Percentiles rank a stretch among this genome's conserved stretches.
phyloP scores from a whole-genome alignment of 108 stramenopile species.

The Nitzschia inconspicua region DNA sequence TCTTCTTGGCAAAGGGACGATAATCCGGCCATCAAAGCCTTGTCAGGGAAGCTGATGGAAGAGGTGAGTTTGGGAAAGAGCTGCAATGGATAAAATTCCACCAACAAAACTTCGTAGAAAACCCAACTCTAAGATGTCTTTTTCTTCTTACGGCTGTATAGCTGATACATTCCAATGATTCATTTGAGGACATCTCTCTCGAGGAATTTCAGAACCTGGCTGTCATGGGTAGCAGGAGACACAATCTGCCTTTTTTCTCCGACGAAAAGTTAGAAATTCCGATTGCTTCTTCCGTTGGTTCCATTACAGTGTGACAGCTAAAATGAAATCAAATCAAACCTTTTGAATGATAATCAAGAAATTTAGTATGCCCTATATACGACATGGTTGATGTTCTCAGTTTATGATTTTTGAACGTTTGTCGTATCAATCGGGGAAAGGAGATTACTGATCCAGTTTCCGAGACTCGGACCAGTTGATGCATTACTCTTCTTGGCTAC shows the following conservation, averaged over 20 bases:
- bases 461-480: constrained; percentile 52
- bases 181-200: neutral
- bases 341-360: no score
- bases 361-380: no score
- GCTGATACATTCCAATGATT: neutral
- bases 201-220: constrained; percentile 8
- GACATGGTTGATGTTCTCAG: no score
- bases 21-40: constrained; percentile 8
- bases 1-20: constrained; percentile 2
- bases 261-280: neutral
- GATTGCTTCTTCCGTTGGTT: no score
- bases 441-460: constrained; percentile 81
- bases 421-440: constrained; percentile 74
- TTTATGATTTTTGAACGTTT: no score
- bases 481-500: constrained; percentile 55
- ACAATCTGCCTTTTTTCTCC: constrained; percentile 15
- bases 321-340: no score
- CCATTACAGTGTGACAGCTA: no score
- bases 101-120: no score
- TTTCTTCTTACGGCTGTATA: neutral
- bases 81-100: neutral
- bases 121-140: neutral
- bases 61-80: neutral
- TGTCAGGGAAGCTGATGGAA: constrained; percentile 19
- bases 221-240: constrained; percentile 6